Conservation (phyloP, 352 stramenopile genomes). For the Globisporangium spinosum region DNA sequence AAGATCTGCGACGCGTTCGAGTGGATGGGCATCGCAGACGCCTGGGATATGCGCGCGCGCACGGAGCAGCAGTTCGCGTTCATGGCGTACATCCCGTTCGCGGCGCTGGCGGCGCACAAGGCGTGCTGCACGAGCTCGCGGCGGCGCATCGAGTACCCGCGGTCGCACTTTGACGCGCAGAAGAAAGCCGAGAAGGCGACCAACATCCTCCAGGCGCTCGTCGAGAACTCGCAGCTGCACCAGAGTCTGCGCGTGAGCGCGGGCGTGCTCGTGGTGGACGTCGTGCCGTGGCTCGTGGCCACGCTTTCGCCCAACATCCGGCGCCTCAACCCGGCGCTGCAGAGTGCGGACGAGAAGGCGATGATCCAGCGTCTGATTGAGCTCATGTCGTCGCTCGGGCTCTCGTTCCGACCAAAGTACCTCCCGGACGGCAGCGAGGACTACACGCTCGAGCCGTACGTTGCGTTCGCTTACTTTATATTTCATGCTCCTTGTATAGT, state of each 20-base stretch:
- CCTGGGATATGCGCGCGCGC: conserved; percentile 55
- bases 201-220: conserved; percentile 66
- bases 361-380: conserved; percentile 68
- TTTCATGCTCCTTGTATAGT: conserved; percentile 6
- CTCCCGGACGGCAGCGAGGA: conserved; percentile 66
- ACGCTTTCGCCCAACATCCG: conserved; percentile 65
- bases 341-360: conserved; percentile 60
- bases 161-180: conserved; percentile 49
- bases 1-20: conserved; percentile 80
- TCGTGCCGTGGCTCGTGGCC: conserved; percentile 69
- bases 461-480: conserved; percentile 33
- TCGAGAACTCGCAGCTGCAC: conserved; percentile 59
- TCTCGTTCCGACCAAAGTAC: conserved; percentile 74
- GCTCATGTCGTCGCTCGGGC: conserved; percentile 70
- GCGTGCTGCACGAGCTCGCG: conserved; percentile 74
- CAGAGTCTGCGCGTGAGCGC: conserved; percentile 53
- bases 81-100: conserved; percentile 63
- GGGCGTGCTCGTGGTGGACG: conserved; percentile 62
- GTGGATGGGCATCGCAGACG: conserved; percentile 79
- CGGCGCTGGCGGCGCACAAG: conserved; percentile 59
- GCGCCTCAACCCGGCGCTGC: conserved; percentile 49
- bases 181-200: conserved; percentile 52
- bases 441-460: conserved; percentile 74
- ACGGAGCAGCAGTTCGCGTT: conserved; percentile 75
- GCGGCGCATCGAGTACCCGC: conserved; percentile 70